Conservation (phyloP, 2,329 filamentous ascomycete genomes). For the Diaporthe nobilis region DNA sequence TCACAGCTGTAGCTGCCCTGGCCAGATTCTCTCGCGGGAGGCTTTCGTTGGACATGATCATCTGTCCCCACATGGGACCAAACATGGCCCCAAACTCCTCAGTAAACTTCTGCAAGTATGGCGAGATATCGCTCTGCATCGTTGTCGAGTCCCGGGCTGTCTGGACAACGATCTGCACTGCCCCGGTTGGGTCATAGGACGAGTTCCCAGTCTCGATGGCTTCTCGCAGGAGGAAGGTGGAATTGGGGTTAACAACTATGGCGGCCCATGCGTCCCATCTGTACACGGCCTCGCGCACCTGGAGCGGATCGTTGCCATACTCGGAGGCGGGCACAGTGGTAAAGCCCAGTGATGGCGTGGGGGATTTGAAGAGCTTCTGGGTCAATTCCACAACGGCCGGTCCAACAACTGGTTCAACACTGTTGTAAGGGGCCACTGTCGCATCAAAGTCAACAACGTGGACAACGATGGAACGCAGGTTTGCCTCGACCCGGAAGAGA, state of each 20-base stretch:
- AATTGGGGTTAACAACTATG: constrained; percentile 74
- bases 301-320: constrained; percentile 69
- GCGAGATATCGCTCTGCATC: constrained; percentile 66
- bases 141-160: constrained; percentile 70
- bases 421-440: constrained; percentile 64
- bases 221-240: constrained; percentile 68
- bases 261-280: constrained; percentile 72
- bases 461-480: constrained; percentile 63
- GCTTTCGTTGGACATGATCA: constrained; percentile 57
- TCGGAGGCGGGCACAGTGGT: constrained; percentile 60
- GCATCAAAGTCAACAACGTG: constrained; percentile 76
- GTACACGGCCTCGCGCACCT: constrained; percentile 71
- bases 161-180: constrained; percentile 69
- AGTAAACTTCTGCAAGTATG: constrained; percentile 63
- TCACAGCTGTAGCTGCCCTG: constrained; percentile 48
- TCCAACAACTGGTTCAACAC: constrained; percentile 67
- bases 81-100: constrained; percentile 62
- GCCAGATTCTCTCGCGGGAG: constrained; percentile 49
- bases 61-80: constrained; percentile 59
- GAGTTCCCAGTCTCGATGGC: constrained; percentile 68
- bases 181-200: constrained; percentile 72
- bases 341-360: constrained; percentile 63
- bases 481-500: constrained; percentile 65
- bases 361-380: constrained; percentile 56
- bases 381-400: constrained; percentile 64